Percentiles rank a stretch among this genome's conserved stretches.
These are phyloP conservation scores for Candida anutae DNA, from an alignment of 1,139 yeast species.

Conservation along the genomic window DNA sequence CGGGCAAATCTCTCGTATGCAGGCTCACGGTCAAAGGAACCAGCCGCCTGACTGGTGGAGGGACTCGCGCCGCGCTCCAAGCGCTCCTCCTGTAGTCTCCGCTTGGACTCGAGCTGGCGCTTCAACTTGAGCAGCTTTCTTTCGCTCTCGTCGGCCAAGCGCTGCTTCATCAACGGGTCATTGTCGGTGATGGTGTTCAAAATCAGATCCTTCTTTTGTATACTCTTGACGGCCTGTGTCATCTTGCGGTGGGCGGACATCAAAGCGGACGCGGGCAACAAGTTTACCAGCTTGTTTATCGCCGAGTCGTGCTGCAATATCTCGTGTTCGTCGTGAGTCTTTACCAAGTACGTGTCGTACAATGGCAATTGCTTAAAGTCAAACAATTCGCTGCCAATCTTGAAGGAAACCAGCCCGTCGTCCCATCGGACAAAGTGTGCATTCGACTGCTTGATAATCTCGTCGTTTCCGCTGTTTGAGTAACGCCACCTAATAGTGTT, in stretches of 20 bases:
- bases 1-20: slow-evolving; percentile 35
- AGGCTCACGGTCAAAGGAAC: slow-evolving; percentile 20
- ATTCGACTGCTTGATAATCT: slow-evolving; percentile 74
- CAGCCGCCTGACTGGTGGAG: slow-evolving; percentile 16
- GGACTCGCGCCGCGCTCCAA: slow-evolving; percentile 23
- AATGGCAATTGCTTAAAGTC: slow-evolving; percentile 65
- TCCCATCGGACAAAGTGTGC: slow-evolving; percentile 91
- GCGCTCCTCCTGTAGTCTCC: slow-evolving; percentile 40
- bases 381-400: slow-evolving; percentile 80
- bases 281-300: slow-evolving; percentile 52
- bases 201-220: slow-evolving; percentile 54
- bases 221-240: slow-evolving; percentile 68
- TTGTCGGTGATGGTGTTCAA: slow-evolving; percentile 61
- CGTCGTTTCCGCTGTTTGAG: slow-evolving; percentile 55
- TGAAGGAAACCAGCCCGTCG: slow-evolving; percentile 81
- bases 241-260: slow-evolving; percentile 76
- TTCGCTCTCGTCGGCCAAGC: slow-evolving; percentile 75
- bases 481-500: slow-evolving; percentile 93
- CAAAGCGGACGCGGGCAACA: slow-evolving; percentile 81
- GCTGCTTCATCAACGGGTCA: slow-evolving; percentile 83
- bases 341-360: slow-evolving; percentile 65
- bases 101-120: slow-evolving; percentile 55
- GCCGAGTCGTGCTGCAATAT: slow-evolving; percentile 51
- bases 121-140: slow-evolving; percentile 61
- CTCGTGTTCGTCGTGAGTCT: slow-evolving; percentile 65